Percentiles rank a stretch among this genome's conserved stretches.
phyloP scores from a whole-genome alignment of 208 protist genomes.

The Trypanosomatidae sp. region DNA sequence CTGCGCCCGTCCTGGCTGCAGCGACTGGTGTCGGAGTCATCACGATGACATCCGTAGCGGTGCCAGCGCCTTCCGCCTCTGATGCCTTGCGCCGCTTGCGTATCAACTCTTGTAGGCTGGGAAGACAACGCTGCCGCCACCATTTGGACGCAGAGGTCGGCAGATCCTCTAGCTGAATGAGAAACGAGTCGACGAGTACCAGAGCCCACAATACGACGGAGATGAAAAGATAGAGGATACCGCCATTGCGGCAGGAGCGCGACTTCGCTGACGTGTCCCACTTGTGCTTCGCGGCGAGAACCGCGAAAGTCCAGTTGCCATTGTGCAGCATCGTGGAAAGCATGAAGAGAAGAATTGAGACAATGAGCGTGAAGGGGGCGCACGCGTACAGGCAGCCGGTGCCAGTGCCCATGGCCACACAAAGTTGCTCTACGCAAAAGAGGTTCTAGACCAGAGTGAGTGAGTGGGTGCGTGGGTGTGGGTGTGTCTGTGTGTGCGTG shows the following conservation, averaged over 20 bases:
- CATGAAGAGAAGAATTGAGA: constrained; percentile 43
- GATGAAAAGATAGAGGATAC: constrained; percentile 42
- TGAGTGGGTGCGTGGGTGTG: not conserved
- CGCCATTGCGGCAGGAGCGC: constrained; percentile 40
- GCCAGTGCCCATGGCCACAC: constrained; percentile 8
- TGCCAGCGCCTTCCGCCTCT: not conserved
- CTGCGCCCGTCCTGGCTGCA: not conserved
- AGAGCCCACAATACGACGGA: constrained; percentile 36
- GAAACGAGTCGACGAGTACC: constrained; percentile 14
- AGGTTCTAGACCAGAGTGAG: not conserved
- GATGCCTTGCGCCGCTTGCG: constrained; percentile 5
- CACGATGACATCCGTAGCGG: not conserved
- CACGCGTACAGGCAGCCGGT: constrained; percentile 33
- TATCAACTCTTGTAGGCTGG: constrained; percentile 20
- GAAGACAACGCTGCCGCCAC: constrained; percentile 19
- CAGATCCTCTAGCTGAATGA: constrained; percentile 21
- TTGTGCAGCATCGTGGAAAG: constrained; percentile 34
- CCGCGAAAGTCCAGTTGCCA: constrained; percentile 58
- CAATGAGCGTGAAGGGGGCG: constrained; percentile 39
- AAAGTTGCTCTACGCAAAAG: not conserved
- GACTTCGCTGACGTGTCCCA: constrained; percentile 55
- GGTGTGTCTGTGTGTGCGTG: not conserved
- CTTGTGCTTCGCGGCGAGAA: constrained; percentile 45
- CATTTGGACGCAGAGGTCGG: not conserved
- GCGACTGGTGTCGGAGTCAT: not conserved